Percentiles rank a stretch among this genome's conserved stretches.
These are phyloP conservation scores for Ophiocordyceps sinensis DNA, from an alignment of 2,329 filamentous ascomycete genomes.

Conservation along the genomic window DNA sequence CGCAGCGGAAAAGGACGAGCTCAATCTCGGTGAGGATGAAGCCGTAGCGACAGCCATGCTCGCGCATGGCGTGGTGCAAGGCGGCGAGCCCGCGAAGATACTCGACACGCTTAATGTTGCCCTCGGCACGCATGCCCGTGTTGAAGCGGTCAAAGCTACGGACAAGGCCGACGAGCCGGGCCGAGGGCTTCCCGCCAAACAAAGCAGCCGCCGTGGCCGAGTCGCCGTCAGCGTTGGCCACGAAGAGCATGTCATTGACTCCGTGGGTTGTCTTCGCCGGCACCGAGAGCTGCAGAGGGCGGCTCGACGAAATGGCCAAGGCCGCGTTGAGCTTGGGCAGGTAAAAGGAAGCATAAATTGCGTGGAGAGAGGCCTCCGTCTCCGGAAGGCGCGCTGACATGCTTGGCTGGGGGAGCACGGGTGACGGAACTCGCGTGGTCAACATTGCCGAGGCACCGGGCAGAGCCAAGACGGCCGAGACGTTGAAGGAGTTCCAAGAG, in stretches of 20 bases:
- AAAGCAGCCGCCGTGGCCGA: conserved; percentile 38
- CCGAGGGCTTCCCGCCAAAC: conserved; percentile 31
- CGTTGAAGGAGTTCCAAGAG: conserved; percentile 68
- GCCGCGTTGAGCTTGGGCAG: conserved; percentile 79
- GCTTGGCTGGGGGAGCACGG: conserved; percentile 44
- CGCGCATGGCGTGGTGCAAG: conserved; percentile 82
- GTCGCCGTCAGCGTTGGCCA: conserved; percentile 47
- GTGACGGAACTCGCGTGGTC: conserved; percentile 48
- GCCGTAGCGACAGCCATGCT: conserved; percentile 83
- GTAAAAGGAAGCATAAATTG: conserved; percentile 64
- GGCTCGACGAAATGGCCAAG: conserved; percentile 58
- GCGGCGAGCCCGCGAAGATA: conserved; percentile 80
- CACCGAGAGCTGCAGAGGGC: conserved; percentile 40
- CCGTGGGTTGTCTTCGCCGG: conserved; percentile 17
- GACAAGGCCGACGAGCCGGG: conserved; percentile 67
- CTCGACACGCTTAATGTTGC: conserved; percentile 71
- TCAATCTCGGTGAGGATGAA: conserved; percentile 97
- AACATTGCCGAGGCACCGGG: conserved; percentile 61
- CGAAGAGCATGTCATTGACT: conserved; percentile 43
- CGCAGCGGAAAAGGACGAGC: conserved; percentile 76
- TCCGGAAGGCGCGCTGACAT: conserved; percentile 54
- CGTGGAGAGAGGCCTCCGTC: conserved; percentile 61
- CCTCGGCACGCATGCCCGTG: conserved; percentile 79
- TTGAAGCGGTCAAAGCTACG: conserved; percentile 92
- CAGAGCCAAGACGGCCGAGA: conserved; percentile 55